A percentile compares a stretch with the other conserved stretches of the same genome.
Conservation (phyloP, 108 stramenopile species). For the Aurantiochytrium sp. region DNA sequence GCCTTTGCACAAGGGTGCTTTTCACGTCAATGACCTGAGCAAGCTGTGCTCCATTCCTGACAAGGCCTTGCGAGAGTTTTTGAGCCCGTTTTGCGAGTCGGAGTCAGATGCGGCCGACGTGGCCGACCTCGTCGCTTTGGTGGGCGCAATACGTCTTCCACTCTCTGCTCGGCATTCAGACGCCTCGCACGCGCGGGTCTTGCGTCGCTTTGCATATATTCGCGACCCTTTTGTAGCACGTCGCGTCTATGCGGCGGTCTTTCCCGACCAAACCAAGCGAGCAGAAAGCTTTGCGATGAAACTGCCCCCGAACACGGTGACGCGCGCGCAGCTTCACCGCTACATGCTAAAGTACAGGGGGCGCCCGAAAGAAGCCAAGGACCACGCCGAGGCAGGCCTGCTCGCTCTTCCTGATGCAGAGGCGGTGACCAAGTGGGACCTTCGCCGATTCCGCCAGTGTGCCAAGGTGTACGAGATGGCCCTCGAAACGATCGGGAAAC, state of each 20-base stretch:
- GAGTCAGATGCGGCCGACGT: background rate
- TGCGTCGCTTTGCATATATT: background rate
- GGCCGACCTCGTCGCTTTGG: background rate
- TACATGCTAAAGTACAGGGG: background rate
- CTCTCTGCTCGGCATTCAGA: background rate
- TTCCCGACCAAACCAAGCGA: background rate
- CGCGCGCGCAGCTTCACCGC: background rate
- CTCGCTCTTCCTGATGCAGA: background rate
- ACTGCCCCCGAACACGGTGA: background rate
- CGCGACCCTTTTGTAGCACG: background rate
- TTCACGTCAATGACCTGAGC: background rate
- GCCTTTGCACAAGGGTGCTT: background rate
- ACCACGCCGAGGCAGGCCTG: background rate
- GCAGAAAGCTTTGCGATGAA: background rate
- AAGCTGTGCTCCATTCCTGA: background rate
- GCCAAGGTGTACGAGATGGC: slow-evolving; percentile 9
- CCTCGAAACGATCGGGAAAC: background rate
- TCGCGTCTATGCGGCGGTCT: background rate
- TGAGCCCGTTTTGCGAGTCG: background rate
- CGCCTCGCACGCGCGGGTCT: background rate
- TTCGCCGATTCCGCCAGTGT: background rate
- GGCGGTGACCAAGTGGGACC: background rate
- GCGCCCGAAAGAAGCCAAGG: slow-evolving; percentile 3
- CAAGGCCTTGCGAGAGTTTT: background rate
- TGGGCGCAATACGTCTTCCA: background rate